Evolutionary conservation across 192 early-diverging fungal species (phyloP).

Genomic region (Mortierella hygrophila): DNA sequence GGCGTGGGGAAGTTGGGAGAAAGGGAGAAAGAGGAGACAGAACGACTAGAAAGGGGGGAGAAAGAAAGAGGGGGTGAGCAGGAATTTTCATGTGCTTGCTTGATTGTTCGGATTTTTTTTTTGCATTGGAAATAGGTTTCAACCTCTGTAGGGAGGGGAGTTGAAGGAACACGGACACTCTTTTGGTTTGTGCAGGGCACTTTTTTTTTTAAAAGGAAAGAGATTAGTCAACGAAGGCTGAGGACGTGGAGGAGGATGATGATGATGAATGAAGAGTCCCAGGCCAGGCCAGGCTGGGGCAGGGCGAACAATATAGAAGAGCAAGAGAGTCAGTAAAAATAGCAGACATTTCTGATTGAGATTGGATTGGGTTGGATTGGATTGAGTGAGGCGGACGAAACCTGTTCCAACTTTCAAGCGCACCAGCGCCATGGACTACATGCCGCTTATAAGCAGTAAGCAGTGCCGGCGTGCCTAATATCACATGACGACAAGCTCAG

Average conservation of each 20-base stretch:
- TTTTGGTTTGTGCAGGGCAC: background rate
- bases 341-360: no score
- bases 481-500: no score
- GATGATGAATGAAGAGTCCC: background rate
- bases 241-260: background rate
- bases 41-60: background rate
- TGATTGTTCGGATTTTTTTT: background rate
- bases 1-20: constrained; percentile 7
- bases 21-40: background rate
- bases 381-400: background rate
- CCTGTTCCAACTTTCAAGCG: background rate
- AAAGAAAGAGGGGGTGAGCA: background rate
- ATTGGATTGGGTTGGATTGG: background rate
- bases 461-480: background rate
- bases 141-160: background rate
- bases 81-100: constrained; percentile 10
- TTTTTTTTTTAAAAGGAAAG: background rate
- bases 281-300: background rate
- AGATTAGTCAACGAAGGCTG: no score
- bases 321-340: background rate
- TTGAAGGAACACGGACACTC: background rate
- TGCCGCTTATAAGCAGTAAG: background rate
- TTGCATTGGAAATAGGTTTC: background rate
- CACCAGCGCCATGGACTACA: no score
- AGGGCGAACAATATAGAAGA: background rate